Percentiles rank a stretch among this genome's conserved stretches.
phyloP scores from a whole-genome alignment of 495 filamentous ascomycete genomes.

The Aspergillus nidulans region DNA sequence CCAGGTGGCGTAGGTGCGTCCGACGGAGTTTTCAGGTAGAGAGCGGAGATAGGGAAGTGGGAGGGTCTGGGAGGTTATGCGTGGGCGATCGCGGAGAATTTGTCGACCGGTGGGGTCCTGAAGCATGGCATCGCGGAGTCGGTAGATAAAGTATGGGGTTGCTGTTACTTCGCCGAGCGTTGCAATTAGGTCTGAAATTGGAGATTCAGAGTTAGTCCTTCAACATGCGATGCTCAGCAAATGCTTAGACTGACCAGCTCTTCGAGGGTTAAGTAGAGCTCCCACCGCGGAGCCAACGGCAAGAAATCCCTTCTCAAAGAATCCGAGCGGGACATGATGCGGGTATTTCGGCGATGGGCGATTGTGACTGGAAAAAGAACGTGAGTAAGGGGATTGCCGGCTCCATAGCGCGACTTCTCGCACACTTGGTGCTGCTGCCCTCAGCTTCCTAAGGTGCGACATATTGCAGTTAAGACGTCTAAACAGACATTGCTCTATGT shows the following conservation, averaged over 20 bases:
- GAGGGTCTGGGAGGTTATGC: constrained; percentile 77
- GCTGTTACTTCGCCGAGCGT: constrained; percentile 89
- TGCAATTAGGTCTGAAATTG: constrained; percentile 75
- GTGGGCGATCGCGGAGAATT: constrained; percentile 85
- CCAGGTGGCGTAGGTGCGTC: constrained; percentile 82
- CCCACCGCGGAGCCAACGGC: constrained; percentile 79
- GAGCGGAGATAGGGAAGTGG: constrained; percentile 63
- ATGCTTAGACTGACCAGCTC: constrained; percentile 54
- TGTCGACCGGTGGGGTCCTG: constrained; percentile 75
- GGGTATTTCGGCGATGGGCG: constrained; percentile 73
- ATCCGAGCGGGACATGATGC: constrained; percentile 85
- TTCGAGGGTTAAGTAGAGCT: constrained; percentile 72
- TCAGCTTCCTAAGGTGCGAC: constrained; percentile 28
- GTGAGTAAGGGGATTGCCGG: constrained; percentile 13
- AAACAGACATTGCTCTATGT: constrained; percentile 9
- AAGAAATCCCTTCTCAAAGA: constrained; percentile 67
- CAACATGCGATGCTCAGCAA: neutral
- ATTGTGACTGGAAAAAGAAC: constrained; percentile 69
- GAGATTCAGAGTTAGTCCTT: neutral
- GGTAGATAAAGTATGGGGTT: constrained; percentile 91
- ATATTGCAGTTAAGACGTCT: constrained; percentile 19
- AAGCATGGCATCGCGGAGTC: constrained; percentile 90
- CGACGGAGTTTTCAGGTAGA: constrained; percentile 71
- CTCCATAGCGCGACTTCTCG: constrained; percentile 15
- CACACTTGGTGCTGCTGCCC: constrained; percentile 14